These are phyloP conservation scores for Mycena leptocephala DNA, from an alignment of 768 basidiomycete genomes.

Conservation along the genomic window DNA sequence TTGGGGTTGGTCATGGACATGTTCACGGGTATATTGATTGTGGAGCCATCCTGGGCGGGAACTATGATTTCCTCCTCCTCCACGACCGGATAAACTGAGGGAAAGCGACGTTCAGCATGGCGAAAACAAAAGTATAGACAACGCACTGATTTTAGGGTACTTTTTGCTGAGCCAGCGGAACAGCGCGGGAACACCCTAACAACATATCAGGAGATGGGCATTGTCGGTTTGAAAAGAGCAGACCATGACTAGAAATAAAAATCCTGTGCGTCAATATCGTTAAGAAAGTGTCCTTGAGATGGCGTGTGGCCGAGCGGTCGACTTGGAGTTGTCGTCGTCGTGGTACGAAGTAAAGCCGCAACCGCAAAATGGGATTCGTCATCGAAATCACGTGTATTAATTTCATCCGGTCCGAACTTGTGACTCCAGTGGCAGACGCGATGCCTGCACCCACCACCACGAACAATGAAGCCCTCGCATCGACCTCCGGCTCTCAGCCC, in stretches of 20 bases:
- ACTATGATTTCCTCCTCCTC: conserved; percentile 89
- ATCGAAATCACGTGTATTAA: background rate
- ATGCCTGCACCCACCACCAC: conserved; percentile 14
- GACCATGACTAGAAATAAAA: conserved; percentile 29
- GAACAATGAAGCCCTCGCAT: conserved; percentile 21
- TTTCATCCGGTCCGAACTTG: background rate
- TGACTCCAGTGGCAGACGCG: conserved; percentile 11
- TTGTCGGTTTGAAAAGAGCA: background rate
- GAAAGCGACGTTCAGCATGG: background rate
- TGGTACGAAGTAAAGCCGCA: background rate
- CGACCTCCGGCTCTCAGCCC: conserved; percentile 50
- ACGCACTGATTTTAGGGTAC: conserved; percentile 96
- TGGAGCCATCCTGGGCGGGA: conserved; percentile 76
- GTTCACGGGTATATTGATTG: conserved; percentile 83
- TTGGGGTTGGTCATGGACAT: conserved; percentile 93
- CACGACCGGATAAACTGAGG: conserved; percentile 79
- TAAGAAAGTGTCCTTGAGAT: conserved; percentile 9
- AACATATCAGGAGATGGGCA: background rate
- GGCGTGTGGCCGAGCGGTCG: background rate
- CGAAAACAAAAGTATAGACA: background rate
- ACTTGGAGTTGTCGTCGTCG: background rate
- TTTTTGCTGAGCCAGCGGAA: conserved; percentile 99
- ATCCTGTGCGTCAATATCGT: conserved; percentile 24
- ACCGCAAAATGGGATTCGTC: background rate
- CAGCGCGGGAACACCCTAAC: conserved; percentile 95